Evolutionary conservation across 1,284 basidiomycete species (phyloP).

Genomic region (Trichosporon faecale): DNA sequence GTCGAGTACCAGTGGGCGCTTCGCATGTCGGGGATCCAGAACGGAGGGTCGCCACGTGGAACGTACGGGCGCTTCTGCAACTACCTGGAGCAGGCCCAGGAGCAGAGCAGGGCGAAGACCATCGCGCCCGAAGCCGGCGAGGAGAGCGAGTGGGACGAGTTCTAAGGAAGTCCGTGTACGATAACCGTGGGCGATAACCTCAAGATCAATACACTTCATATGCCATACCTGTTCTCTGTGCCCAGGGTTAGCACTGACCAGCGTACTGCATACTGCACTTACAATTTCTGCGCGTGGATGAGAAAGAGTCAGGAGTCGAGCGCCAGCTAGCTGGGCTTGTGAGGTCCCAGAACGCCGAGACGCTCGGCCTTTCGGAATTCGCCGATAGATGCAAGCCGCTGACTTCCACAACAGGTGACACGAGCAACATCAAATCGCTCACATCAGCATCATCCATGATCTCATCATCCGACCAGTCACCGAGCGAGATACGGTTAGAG

Average conservation of each 20-base stretch:
- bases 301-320: too few relatives aligned
- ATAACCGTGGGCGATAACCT: neutral
- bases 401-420: neutral
- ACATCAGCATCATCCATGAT: neutral
- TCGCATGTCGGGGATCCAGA: neutral
- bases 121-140: neutral
- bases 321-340: too few relatives aligned
- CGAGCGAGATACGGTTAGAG: neutral
- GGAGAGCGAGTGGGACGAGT: neutral
- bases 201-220: neutral
- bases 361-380: neutral
- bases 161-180: neutral
- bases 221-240: neutral
- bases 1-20: neutral
- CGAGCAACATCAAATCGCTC: neutral
- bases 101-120: neutral
- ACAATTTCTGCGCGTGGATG: neutral
- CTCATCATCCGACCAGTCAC: neutral
- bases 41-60: neutral
- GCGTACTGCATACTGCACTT: neutral
- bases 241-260: neutral
- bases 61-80: neutral
- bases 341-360: neutral
- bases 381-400: neutral
- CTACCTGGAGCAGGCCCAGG: neutral